Conservation (phyloP, 2,329 filamentous ascomycete species). For the Colletotrichum musicola region DNA sequence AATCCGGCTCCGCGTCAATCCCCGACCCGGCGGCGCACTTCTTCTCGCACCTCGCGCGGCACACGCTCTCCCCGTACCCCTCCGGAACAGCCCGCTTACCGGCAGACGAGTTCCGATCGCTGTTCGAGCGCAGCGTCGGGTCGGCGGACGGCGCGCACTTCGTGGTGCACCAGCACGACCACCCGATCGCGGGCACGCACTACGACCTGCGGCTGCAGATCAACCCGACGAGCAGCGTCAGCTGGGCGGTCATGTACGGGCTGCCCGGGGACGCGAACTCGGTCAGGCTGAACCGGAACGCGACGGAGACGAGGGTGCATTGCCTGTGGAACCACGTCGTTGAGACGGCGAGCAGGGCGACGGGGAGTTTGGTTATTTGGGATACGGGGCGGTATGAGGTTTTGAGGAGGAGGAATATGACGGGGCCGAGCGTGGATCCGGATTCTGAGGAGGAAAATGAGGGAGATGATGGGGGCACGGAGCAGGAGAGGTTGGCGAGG, state of each 20-base stretch:
- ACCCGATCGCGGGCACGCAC: conserved; percentile 75
- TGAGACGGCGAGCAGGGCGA: conserved; percentile 66
- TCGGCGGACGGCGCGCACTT: conserved; percentile 65
- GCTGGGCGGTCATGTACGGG: conserved; percentile 75
- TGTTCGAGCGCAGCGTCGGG: conserved; percentile 52
- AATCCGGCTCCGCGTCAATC: conserved; percentile 53
- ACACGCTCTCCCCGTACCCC: conserved; percentile 43
- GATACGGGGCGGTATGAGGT: conserved; percentile 71
- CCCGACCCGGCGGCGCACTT: conserved; percentile 57
- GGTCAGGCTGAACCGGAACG: conserved; percentile 66
- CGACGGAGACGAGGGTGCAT: conserved; percentile 72
- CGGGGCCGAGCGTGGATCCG: conserved; percentile 47
- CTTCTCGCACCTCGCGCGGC: conserved; percentile 47
- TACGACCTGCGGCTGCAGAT: conserved; percentile 80
- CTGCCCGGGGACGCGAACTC: conserved; percentile 70
- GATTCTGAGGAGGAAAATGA: conserved; percentile 46
- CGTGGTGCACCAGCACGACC: conserved; percentile 80
- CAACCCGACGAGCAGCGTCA: conserved; percentile 74
- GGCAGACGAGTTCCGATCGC: conserved; percentile 46
- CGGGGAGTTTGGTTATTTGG: conserved; percentile 73
- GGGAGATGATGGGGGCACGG: conserved; percentile 44
- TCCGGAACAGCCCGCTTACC: conserved; percentile 47
- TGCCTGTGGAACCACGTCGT: conserved; percentile 73
- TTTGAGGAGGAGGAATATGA: conserved; percentile 56
- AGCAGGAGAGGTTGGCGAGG: conserved; percentile 61